Base-by-base conservation (phyloP, 345 rosid genomes). In the Firmiana major region DNA sequence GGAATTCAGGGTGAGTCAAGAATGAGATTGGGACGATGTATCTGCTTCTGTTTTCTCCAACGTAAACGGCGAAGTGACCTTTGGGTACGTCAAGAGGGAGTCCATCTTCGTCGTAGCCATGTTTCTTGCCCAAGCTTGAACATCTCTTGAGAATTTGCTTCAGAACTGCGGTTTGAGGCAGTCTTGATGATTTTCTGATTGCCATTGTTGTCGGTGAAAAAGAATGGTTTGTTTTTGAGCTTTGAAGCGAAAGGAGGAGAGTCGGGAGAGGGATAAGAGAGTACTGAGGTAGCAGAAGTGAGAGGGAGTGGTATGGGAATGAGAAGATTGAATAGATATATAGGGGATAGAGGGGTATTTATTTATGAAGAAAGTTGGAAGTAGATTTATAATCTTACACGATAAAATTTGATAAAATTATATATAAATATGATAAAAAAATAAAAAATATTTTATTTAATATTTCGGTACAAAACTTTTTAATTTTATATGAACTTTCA, bases 1-100 rank as follows among this genome's bases (percentile, higher is more conserved):
- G 97, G 77, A 96, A 96, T 63, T 92, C 90, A 0, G 98, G 99
- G 69, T 85, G 90, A 28, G 82, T 84, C 83, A 96, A 81, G 86
- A 92, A 87, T 3, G 99, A 84, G 82, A 96, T 91, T 0, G 99
- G 98, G 51, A 96, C 91, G 74, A 96, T 90, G 87, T 90, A 86
- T 80, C 99, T 87, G 16, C 86, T 87, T 65, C 98, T 83, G 80
- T 89, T 89, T 79, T 90, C 87, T 1, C 99, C 98, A 43, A 96
- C 98, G 42, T 96, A 96, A 55, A 93, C 97, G 3, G 93, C 92
- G 60, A 96, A 96, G 81, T 96, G 98, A 4, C 99, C 99, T 81
- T 91, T 96, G 7, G 99, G 99, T 36, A 96, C 99, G 71, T 96
- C 98, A 31, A 90, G 79, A 7, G 96, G 94, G 63, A 90, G 89